Evolutionary conservation across 768 basidiomycete genomes (phyloP).

Genomic region (Coprinopsis cinerea): DNA sequence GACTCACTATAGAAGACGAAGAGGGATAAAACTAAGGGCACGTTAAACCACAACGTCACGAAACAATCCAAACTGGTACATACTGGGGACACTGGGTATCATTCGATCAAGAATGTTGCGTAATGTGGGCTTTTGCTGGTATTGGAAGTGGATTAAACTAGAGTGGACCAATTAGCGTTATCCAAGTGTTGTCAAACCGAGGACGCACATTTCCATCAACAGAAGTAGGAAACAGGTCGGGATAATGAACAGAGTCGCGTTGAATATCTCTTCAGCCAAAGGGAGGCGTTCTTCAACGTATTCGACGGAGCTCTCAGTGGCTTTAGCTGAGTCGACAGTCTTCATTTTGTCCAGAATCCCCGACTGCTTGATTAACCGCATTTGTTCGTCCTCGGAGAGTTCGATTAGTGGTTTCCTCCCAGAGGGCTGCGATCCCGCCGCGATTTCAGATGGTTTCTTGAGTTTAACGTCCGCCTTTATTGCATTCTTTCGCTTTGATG

Average conservation of each 20-base stretch:
- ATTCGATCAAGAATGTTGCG: constrained; percentile 49
- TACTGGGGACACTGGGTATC: constrained; percentile 68
- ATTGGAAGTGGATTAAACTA: constrained; percentile 77
- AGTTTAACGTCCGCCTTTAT: constrained; percentile 5
- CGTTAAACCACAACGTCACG: constrained; percentile 1
- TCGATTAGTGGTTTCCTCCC: constrained; percentile 30
- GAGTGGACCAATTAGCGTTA: neutral
- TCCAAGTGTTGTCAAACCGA: neutral
- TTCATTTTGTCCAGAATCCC: constrained; percentile 44
- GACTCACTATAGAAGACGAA: constrained; percentile 73
- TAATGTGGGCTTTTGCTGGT: constrained; percentile 52
- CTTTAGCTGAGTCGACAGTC: neutral
- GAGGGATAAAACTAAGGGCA: constrained; percentile 53
- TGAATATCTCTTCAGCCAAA: constrained; percentile 65
- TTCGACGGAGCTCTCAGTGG: constrained; percentile 23
- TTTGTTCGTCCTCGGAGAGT: constrained; percentile 72
- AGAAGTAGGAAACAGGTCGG: constrained; percentile 71
- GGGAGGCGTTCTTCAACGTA: constrained; percentile 30
- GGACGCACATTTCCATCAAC: constrained; percentile 78
- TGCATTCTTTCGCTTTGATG: constrained; percentile 18
- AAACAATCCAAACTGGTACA: constrained; percentile 20
- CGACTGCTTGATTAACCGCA: constrained; percentile 65
- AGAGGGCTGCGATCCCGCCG: neutral
- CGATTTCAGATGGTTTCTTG: neutral
- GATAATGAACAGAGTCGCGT: constrained; percentile 56